A percentile compares a stretch with the other conserved stretches of the same genome.
phyloP scores from a whole-genome alignment of 441 rosid genomes.

The Gossypium davidsonii region DNA sequence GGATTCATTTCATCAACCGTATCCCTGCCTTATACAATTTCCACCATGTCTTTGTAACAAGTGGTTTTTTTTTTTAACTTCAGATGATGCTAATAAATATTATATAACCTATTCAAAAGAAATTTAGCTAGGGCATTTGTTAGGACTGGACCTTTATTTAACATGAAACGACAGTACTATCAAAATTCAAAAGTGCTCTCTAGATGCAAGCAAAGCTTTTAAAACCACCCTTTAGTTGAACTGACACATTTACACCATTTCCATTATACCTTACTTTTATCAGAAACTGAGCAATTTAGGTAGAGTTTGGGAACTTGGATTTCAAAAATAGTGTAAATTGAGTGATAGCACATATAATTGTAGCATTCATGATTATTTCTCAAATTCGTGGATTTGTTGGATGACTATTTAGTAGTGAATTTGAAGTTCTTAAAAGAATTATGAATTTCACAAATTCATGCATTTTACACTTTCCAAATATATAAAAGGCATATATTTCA shows the following conservation, averaged over 20 bases:
- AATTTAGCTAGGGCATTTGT: background rate
- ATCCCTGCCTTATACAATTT: constrained; percentile 1
- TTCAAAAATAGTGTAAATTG: too few relatives aligned
- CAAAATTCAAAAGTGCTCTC: background rate
- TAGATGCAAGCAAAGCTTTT: background rate
- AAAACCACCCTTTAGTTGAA: background rate
- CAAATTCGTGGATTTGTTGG: too few relatives aligned
- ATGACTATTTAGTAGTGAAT: too few relatives aligned
- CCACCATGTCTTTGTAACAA: background rate
- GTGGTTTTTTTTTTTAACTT: background rate
- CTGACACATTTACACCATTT: background rate
- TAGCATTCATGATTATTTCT: too few relatives aligned
- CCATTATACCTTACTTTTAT: background rate
- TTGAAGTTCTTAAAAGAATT: too few relatives aligned
- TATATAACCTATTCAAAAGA: background rate
- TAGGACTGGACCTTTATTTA: background rate
- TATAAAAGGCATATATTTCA: too few relatives aligned
- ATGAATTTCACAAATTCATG: too few relatives aligned
- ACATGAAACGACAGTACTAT: background rate
- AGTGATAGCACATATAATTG: too few relatives aligned
- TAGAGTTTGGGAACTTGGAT: too few relatives aligned
- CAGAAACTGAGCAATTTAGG: background rate
- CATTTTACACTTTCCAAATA: too few relatives aligned
- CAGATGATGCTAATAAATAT: background rate
- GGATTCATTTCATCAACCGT: constrained; percentile 3